These are phyloP conservation scores for Zelopaecilomyces penicillatus DNA, from an alignment of 2,329 filamentous ascomycete genomes.

Conservation along the genomic window DNA sequence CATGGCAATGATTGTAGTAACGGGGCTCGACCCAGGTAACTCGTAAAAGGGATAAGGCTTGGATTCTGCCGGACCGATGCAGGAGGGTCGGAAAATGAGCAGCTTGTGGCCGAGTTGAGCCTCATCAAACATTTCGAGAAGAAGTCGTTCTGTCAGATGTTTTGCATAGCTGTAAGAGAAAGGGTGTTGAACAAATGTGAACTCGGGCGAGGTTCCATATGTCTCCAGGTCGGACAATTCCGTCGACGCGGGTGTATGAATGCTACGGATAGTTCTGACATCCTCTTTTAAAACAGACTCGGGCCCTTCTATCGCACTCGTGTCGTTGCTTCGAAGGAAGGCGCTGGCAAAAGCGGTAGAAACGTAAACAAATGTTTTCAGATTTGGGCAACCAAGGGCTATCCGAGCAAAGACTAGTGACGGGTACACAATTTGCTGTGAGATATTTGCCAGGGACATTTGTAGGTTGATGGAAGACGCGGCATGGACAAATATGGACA, in stretches of 20 bases:
- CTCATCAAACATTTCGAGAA: not conserved
- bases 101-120: not conserved
- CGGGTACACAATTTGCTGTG: not conserved
- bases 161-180: constrained; percentile 1
- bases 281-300: not conserved
- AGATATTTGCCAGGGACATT: not conserved
- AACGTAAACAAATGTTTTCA: not conserved
- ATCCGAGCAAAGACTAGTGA: not conserved
- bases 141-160: not conserved
- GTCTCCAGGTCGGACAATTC: not conserved
- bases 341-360: not conserved
- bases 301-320: not conserved
- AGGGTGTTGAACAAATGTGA: not conserved
- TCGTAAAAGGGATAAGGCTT: not conserved
- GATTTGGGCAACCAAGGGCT: not conserved
- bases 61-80: constrained; percentile 1
- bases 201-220: not conserved
- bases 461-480: constrained; percentile 1
- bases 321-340: not conserved
- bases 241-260: not conserved
- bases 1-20: not conserved
- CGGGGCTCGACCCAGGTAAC: not conserved
- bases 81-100: not conserved
- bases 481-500: constrained; percentile 1
- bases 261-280: not conserved